phyloP scores from a whole-genome alignment of 2,329 filamentous ascomycete genomes.

The Colletotrichum endophyticum region DNA sequence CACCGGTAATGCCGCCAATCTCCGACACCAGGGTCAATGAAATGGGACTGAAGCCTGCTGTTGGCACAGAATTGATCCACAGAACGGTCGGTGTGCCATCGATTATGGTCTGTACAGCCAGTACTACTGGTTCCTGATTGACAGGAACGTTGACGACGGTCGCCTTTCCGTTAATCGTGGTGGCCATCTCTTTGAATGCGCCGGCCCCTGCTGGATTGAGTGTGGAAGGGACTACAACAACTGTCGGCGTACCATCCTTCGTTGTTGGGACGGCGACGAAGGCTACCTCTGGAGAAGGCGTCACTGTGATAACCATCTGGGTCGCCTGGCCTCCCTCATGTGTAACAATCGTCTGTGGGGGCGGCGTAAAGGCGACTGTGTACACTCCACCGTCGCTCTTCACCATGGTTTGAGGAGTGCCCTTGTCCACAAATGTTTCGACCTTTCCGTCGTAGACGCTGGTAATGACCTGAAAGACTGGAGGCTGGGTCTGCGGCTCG shows the following conservation, averaged over 20 bases:
- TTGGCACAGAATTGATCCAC: constrained; percentile 23
- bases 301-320: constrained; percentile 10
- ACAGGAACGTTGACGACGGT: background rate
- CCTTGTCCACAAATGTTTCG: constrained; percentile 16
- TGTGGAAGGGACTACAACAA: background rate
- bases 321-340: constrained; percentile 6
- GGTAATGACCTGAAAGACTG: constrained; percentile 25
- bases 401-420: constrained; percentile 11
- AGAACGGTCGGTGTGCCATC: constrained; percentile 19
- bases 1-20: constrained; percentile 27
- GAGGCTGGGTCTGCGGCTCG: background rate
- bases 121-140: background rate
- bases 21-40: constrained; percentile 26
- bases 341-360: background rate
- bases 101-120: constrained; percentile 11
- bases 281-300: background rate
- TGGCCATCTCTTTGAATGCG: background rate
- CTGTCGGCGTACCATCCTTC: background rate
- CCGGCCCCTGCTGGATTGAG: background rate
- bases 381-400: constrained; percentile 6
- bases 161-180: background rate
- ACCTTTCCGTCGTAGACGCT: constrained; percentile 24
- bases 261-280: background rate
- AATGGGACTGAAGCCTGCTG: constrained; percentile 26
- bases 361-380: constrained; percentile 1